phyloP scores from a whole-genome alignment of 129 eudicot genomes.

The Smallanthus sonchifolius region DNA sequence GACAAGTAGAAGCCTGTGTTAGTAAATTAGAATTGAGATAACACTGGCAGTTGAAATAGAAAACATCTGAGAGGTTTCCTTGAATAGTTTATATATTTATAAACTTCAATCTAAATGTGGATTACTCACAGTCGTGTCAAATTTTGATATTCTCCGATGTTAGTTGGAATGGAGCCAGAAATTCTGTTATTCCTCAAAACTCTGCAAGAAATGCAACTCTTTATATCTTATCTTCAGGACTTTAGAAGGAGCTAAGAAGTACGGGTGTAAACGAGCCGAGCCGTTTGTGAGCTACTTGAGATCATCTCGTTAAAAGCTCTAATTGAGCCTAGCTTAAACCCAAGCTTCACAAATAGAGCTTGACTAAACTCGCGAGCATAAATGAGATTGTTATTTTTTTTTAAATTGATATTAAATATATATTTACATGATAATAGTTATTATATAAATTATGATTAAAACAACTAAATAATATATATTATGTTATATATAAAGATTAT shows the following conservation, averaged over 20 bases:
- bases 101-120: background rate
- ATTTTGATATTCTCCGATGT: constrained; percentile 44
- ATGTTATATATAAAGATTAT: no score
- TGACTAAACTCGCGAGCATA: constrained; percentile 28
- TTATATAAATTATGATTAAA: no score
- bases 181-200: constrained; percentile 61
- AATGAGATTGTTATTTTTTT: background rate
- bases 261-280: no score
- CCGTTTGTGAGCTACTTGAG: no score
- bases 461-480: no score
- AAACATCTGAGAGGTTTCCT: background rate
- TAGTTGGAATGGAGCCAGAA: constrained; percentile 62
- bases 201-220: constrained; percentile 31
- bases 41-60: background rate
- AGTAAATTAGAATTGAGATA: background rate
- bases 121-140: constrained; percentile 58
- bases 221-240: background rate
- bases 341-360: no score
- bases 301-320: no score
- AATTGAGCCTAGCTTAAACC: no score
- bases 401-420: no score
- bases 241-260: background rate
- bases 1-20: constrained; percentile 14
- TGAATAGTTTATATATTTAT: background rate
- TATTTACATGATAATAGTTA: no score